phyloP scores from a whole-genome alignment of 148 eudicot species.

The Linanthus parryae region DNA sequence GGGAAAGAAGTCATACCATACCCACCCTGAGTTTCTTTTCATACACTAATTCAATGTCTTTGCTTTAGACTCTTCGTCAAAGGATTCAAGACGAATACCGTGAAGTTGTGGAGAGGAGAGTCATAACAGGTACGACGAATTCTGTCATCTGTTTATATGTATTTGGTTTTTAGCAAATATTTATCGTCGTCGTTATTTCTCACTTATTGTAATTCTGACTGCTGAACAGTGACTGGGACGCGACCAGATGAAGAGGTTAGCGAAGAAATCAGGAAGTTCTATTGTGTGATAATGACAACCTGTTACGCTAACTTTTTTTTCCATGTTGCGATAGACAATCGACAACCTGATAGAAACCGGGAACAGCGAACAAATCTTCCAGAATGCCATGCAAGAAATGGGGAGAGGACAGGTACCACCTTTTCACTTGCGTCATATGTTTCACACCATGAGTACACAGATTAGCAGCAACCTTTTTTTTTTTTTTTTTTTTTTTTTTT shows the following conservation, averaged over 20 bases:
- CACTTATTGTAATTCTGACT: conserved; percentile 2
- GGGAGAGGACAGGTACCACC: conserved; percentile 45
- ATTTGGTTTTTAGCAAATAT: not conserved
- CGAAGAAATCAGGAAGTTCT: not conserved
- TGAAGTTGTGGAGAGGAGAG: conserved; percentile 58
- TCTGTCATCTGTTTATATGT: no score
- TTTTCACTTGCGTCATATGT: not conserved
- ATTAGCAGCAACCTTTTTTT: no score
- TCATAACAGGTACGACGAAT: conserved; percentile 54
- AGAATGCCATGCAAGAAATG: conserved; percentile 43
- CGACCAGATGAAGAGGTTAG: conserved; percentile 57
- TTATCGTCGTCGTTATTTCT: not conserved
- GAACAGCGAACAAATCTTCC: conserved; percentile 54
- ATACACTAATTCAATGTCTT: conserved; percentile 5
- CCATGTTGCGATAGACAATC: conserved; percentile 26
- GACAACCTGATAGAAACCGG: conserved; percentile 56
- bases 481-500: no score
- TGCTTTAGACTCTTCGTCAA: conserved; percentile 36
- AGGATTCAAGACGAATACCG: conserved; percentile 55
- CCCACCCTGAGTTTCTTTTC: no score
- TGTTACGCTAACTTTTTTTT: conserved; percentile 6
- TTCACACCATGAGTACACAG: no score
- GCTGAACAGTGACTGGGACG: conserved; percentile 43
- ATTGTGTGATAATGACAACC: not conserved
- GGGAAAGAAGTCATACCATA: no score